phyloP scores from a whole-genome alignment of 2,329 filamentous ascomycete genomes.

The Tolypocladium pustulatum region DNA sequence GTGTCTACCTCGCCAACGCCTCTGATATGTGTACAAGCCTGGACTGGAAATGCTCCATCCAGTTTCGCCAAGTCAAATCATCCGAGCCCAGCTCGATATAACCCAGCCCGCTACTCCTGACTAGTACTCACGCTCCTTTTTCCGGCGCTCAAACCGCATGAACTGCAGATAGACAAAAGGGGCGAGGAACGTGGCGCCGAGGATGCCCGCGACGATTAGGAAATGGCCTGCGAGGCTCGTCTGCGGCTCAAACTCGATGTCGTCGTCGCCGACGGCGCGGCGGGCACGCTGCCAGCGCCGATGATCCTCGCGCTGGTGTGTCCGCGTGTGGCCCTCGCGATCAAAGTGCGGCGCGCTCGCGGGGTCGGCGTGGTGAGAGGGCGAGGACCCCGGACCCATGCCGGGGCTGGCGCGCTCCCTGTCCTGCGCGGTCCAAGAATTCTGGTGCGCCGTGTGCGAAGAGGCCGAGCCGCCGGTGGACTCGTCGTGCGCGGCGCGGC shows the following conservation, averaged over 20 bases:
- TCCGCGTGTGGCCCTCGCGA: constrained; percentile 58
- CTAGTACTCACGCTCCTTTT: constrained; percentile 11
- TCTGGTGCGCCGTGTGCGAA: constrained; percentile 1
- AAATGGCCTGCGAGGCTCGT: constrained; percentile 33
- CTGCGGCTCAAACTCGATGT: constrained; percentile 29
- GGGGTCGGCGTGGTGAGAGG: constrained; percentile 36
- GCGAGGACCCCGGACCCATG: constrained; percentile 49
- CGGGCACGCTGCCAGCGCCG: constrained; percentile 24
- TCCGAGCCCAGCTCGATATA: not conserved
- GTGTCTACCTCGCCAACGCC: not conserved
- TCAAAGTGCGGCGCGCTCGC: constrained; percentile 66
- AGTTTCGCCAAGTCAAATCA: not conserved
- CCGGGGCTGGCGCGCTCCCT: constrained; percentile 24
- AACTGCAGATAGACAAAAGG: constrained; percentile 31
- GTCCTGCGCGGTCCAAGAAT: not conserved
- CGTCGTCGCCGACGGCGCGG: constrained; percentile 27
- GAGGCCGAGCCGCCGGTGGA: constrained; percentile 14
- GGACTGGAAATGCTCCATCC: not conserved
- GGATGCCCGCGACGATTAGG: constrained; percentile 35
- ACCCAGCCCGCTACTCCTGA: not conserved
- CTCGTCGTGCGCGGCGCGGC: constrained; percentile 40
- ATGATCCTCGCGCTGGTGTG: constrained; percentile 55
- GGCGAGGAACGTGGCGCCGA: constrained; percentile 33
- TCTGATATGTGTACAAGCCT: not conserved
- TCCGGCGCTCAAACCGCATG: constrained; percentile 21